Percentiles rank a stretch among this genome's conserved stretches.
phyloP scores from a whole-genome alignment of 805 yeast genomes.

The Starmerella apis region DNA sequence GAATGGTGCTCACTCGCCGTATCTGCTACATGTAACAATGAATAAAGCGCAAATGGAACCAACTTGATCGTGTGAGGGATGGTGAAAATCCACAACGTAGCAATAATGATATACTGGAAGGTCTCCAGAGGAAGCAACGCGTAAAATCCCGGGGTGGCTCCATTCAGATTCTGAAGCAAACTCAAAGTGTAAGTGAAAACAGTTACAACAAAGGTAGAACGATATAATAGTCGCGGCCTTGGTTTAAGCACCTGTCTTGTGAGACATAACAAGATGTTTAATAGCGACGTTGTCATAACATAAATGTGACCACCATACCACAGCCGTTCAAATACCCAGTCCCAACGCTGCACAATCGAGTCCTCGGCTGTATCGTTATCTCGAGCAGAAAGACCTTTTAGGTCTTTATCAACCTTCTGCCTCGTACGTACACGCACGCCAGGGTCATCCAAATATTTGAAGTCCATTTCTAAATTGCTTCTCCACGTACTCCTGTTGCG shows the following conservation, averaged over 20 bases:
- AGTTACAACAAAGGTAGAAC: constrained; percentile 23
- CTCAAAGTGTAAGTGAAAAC: constrained; percentile 25
- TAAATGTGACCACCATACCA: constrained; percentile 21
- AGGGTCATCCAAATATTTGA: constrained; percentile 10
- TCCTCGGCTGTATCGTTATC: neutral
- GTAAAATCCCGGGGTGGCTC: constrained; percentile 49
- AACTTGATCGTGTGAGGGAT: constrained; percentile 52
- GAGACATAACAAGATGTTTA: constrained; percentile 21
- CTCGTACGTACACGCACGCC: constrained; percentile 5
- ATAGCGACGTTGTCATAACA: constrained; percentile 5
- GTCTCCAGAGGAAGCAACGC: constrained; percentile 62
- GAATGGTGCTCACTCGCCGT: constrained; percentile 17
- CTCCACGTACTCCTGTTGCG: too few species aligned
- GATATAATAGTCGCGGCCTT: constrained; percentile 26
- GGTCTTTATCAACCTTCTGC: neutral
- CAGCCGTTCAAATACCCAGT: constrained; percentile 8
- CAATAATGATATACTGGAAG: constrained; percentile 56
- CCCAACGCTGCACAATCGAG: constrained; percentile 10
- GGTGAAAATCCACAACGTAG: constrained; percentile 46
- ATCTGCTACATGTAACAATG: constrained; percentile 66
- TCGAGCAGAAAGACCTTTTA: neutral
- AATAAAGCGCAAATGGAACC: constrained; percentile 60
- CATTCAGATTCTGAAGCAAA: constrained; percentile 41
- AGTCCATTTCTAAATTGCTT: neutral
- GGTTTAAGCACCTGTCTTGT: constrained; percentile 24